A percentile compares a stretch with the other conserved stretches of the same genome.
phyloP scores from a whole-genome alignment of 192 early-diverging fungal species.

The Coemansia sp. region DNA sequence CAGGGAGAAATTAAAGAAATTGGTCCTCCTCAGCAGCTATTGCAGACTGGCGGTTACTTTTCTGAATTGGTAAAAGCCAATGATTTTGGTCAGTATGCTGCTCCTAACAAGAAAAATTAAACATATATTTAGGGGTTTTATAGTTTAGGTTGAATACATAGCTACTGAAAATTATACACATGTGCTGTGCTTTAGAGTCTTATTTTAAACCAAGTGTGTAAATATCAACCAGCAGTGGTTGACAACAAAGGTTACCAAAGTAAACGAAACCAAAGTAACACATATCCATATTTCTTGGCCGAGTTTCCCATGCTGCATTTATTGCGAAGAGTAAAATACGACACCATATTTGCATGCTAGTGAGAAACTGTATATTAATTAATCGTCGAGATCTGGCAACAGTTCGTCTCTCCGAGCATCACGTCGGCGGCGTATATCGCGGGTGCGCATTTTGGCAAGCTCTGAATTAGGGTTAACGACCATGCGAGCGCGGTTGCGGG shows the following conservation, averaged over 20 bases:
- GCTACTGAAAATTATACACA: background rate
- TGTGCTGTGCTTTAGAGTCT: conserved; percentile 1
- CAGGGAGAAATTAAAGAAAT: no score
- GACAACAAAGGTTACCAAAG: background rate
- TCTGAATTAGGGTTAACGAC: conserved; percentile 38
- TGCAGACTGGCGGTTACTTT: no score
- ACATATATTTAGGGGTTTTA: conserved; percentile 49
- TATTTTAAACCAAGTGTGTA: background rate
- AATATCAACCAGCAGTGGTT: background rate
- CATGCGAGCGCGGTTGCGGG: conserved; percentile 8
- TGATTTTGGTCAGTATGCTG: no score
- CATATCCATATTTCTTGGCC: background rate
- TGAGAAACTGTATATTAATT: no score
- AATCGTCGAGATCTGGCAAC: no score
- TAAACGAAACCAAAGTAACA: background rate
- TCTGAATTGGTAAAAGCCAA: no score
- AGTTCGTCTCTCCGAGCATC: conserved; percentile 5
- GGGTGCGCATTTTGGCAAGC: conserved; percentile 34
- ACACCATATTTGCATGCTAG: no score
- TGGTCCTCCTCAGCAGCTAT: no score
- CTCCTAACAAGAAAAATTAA: background rate
- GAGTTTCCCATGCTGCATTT: no score
- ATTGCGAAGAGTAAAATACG: background rate
- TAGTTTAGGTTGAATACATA: conserved; percentile 5
- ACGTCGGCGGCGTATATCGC: conserved; percentile 16